Percentiles rank a stretch among this genome's conserved stretches.
phyloP scores from a whole-genome alignment of 2,329 filamentous ascomycete species.

The Fusarium sp. region DNA sequence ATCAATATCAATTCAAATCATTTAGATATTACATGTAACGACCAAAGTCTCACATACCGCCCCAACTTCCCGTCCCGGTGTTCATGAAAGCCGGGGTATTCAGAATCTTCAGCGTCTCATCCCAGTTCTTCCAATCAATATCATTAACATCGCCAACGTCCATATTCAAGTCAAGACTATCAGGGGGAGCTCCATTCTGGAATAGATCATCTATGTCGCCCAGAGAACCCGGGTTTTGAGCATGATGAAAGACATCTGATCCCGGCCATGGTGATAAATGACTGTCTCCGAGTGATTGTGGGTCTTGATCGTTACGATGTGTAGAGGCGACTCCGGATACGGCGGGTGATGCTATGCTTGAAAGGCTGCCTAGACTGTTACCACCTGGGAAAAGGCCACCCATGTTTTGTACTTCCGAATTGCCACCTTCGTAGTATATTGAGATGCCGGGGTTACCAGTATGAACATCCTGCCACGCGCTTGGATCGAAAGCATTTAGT shows the following conservation, averaged over 20 bases:
- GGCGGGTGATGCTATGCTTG: conserved; percentile 36
- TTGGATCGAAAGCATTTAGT: conserved; percentile 1
- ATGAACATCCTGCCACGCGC: conserved; percentile 25
- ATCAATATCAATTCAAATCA: not conserved
- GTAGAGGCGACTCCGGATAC: conserved; percentile 29
- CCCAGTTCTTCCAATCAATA: conserved; percentile 43
- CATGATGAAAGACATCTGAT: conserved; percentile 17
- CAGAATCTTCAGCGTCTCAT: conserved; percentile 29
- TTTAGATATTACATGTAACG: no score
- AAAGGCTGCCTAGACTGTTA: conserved; percentile 27
- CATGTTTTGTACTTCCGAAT: conserved; percentile 1
- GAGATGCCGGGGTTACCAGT: conserved; percentile 24
- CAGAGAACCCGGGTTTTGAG: conserved; percentile 6
- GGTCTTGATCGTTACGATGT: conserved; percentile 3
- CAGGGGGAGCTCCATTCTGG: not conserved
- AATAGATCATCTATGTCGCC: conserved; percentile 21
- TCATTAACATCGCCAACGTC: conserved; percentile 41
- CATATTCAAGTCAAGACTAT: conserved; percentile 27
- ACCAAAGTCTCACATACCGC: conserved; percentile 28
- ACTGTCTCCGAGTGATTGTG: not conserved
- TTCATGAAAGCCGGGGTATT: conserved; percentile 11
- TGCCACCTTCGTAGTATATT: conserved; percentile 28
- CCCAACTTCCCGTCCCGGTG: conserved; percentile 35
- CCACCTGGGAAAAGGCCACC: conserved; percentile 20
- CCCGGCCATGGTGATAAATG: conserved; percentile 29